Conservation (phyloP, 163 green algal species). For the Chlamydomonas reinhardtii region DNA sequence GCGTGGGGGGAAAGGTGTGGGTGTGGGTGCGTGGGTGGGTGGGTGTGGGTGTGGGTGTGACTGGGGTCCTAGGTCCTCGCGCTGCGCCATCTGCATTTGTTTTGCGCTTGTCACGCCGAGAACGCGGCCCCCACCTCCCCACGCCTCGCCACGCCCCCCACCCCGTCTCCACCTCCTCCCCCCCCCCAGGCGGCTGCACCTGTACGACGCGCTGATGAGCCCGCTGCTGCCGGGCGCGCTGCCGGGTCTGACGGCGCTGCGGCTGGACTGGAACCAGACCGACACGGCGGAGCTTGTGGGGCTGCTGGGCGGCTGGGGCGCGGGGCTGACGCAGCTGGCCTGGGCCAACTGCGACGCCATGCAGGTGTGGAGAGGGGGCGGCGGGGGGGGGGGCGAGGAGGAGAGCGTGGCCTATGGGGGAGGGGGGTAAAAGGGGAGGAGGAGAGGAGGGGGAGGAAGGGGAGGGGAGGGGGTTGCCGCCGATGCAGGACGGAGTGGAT, state of each 20-base stretch:
- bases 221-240: not conserved
- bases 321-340: not conserved
- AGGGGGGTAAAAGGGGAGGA: not conserved
- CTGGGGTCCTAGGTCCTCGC: too few species aligned
- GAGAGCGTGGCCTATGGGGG: not conserved
- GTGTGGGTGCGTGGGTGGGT: too few species aligned
- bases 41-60: too few species aligned
- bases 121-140: not conserved
- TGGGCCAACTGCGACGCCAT: constrained; percentile 39
- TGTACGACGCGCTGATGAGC: constrained; percentile 49
- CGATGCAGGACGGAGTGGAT: too few species aligned
- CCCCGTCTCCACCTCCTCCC: too few species aligned
- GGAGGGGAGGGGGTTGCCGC: too few species aligned
- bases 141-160: not conserved
- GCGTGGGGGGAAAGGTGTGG: too few species aligned
- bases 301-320: constrained; percentile 17
- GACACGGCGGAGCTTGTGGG: not conserved
- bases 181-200: constrained; percentile 15
- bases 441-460: not conserved
- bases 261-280: constrained; percentile 44
- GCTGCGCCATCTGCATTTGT: too few species aligned
- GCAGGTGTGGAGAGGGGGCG: not conserved
- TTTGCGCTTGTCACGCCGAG: too few species aligned
- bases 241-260: not conserved
- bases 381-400: not conserved